Evolutionary conservation across 768 basidiomycete genomes (phyloP), one percentile per base, ranked within the genome.

Genomic region (Cantharellus anzutake): DNA sequence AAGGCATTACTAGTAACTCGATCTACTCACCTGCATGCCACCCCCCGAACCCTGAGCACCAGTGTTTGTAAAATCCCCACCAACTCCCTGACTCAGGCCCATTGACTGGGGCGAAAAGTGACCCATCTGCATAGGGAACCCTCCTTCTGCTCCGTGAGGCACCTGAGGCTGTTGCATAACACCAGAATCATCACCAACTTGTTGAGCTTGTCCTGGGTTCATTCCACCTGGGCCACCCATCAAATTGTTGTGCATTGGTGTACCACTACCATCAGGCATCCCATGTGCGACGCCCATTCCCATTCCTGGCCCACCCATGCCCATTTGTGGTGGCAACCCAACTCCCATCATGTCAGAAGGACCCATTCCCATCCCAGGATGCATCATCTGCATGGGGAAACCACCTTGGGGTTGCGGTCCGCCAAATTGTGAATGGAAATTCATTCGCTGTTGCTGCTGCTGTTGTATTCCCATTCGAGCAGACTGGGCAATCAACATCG

Each of bases 401-500:
- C 59, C 59, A 56, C 52, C 42, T 53, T 57, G 50, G 52, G 2
- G 40, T 40, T 51, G 56, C 29, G 64, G 59, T 57, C 62, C 59
- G 58, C 52, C 62, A 58, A 48, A 48, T 1, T 48, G 44, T 11
- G 7, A 11, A 7, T 11, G 52, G 52, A 55, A 55, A 7, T 11
- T 11, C 52, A 55, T 55, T 37, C 38, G 52, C 38, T 55, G 52
- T 37, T 11, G 52, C 7, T 14, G 51, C 35, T 55, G 52, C 38
- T 55, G 52, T 37, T 11, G 52, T 11, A 55, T 53, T 7, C 61
- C 52, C 60, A 63, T 60, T n/a, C 64, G 51, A n/a, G 42, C 65
- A 55, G 61, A 76, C 76, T 64, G 60, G 77, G 77, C 84, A 86
- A 90, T 85, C 58, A 89, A 84, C 84, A 89, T 89, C 61, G 83